Evolutionary conservation across 2,329 filamentous ascomycete species (phyloP), one percentile per base, ranked within the genome.

Genomic region (Paraconiothyrium sp.): DNA sequence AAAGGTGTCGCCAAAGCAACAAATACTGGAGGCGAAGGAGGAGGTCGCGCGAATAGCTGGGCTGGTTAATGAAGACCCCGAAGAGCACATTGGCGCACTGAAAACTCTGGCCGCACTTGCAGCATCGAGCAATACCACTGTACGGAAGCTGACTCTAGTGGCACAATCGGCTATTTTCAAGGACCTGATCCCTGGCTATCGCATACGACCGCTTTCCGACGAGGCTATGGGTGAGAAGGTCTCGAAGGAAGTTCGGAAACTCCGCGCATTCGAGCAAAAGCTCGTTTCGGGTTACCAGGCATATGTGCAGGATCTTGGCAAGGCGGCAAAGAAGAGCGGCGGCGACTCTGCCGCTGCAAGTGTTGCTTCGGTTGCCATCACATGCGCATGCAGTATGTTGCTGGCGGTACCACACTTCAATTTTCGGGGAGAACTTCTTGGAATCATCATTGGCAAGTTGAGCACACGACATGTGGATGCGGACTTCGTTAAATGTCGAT

Each of bases 341-440:
- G 69, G 74, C 63, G 79, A 69, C 41, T 61, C 78, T 66, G 64
- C 78, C 70, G 64, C 74, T 37, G 77, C 74, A 9, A 72, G 82
- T 22, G 65, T 97, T 27, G 87, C 89, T 7, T 90, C 85, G 56
- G 86, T 97, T 30, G 94, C 95, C 3, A 90, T 97, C 60, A 90
- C 89, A 47, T 99, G 95, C 76, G 90, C 91, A 1, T 97, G 93
- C 79, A 91, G 87, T 34, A 85, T 99, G 16, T 80, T 98, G 44
- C 88, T 87, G 22, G 85, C 90, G 1, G 93, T 97, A 0, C 92
- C 95, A 3, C 96, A 99, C 81, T 99, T 99, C 87, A 99, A 99
- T 83, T 97, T 97, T 79, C 90, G 95, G 44, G 86, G 85, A 52
- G 94, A 99, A 57, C 83, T 99, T 57, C 82, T 99, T 63, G 93